A percentile compares a stretch with the other conserved stretches of the same genome.
phyloP scores from a whole-genome alignment of 73 alveolate species.

The Paramecium sexaurelia region DNA sequence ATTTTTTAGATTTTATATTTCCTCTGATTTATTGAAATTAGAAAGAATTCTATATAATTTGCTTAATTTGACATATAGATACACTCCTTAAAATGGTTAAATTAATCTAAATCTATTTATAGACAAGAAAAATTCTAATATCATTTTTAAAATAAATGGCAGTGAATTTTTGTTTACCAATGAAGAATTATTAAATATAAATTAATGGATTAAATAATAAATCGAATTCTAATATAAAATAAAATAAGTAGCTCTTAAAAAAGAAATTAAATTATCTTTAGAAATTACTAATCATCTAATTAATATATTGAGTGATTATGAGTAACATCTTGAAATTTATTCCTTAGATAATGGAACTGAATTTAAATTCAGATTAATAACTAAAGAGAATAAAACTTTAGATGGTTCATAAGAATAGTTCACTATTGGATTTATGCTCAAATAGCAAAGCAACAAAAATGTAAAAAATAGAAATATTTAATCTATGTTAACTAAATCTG shows the following conservation, averaged over 20 bases:
- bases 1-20: neutral
- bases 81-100: neutral
- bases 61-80: neutral
- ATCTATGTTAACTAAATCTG: neutral
- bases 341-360: neutral
- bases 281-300: neutral
- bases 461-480: neutral
- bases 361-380: neutral
- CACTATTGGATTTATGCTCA: neutral
- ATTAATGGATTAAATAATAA: neutral
- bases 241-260: neutral
- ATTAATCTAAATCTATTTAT: neutral
- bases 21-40: neutral
- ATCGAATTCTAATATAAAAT: neutral
- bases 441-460: neutral
- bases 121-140: neutral
- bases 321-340: neutral
- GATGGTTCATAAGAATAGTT: neutral
- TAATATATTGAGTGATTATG: neutral
- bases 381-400: neutral
- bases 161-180: neutral
- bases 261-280: neutral
- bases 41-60: conserved; percentile 11
- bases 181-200: neutral
- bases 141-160: neutral